Conservation (phyloP, 495 filamentous ascomycete genomes). For the Collariella sp. region DNA sequence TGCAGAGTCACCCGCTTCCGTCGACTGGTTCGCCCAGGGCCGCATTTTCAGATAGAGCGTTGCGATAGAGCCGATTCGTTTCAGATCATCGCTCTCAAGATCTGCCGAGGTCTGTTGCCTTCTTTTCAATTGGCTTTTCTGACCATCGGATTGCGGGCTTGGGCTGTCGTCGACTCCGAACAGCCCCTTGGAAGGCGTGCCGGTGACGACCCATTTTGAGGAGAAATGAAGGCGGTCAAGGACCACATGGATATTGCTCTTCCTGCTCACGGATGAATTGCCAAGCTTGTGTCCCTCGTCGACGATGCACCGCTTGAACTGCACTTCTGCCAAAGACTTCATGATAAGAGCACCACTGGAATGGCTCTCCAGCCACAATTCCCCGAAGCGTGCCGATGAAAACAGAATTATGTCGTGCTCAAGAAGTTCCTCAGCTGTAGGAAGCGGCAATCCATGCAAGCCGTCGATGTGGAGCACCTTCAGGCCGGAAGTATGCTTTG, state of each 20-base stretch:
- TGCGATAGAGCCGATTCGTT: slow-evolving; percentile 62
- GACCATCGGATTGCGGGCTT: background rate
- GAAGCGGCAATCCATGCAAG: slow-evolving; percentile 45
- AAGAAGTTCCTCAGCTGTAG: slow-evolving; percentile 49
- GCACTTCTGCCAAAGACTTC: slow-evolving; percentile 55
- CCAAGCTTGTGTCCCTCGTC: slow-evolving; percentile 87
- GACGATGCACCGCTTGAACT: slow-evolving; percentile 79
- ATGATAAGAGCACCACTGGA: slow-evolving; percentile 5
- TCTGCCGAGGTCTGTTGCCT: slow-evolving; percentile 25
- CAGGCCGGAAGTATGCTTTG: slow-evolving; percentile 60
- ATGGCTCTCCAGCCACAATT: slow-evolving; percentile 43
- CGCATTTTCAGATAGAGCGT: slow-evolving; percentile 61
- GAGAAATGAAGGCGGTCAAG: slow-evolving; percentile 61
- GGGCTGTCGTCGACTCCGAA: slow-evolving; percentile 49
- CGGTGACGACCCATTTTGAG: slow-evolving; percentile 81
- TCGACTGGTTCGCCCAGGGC: slow-evolving; percentile 55
- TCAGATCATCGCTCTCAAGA: slow-evolving; percentile 63
- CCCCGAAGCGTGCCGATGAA: slow-evolving; percentile 63
- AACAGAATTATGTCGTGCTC: slow-evolving; percentile 74
- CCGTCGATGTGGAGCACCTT: slow-evolving; percentile 51
- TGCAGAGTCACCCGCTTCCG: slow-evolving; percentile 29
- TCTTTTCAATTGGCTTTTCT: background rate
- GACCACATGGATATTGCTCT: slow-evolving; percentile 57
- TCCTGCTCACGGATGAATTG: slow-evolving; percentile 43
- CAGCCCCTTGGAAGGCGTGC: slow-evolving; percentile 77